A percentile compares a stretch with the other conserved stretches of the same genome.
phyloP scores from a whole-genome alignment of 2,329 filamentous ascomycete genomes.

The Trichoderma sp. region DNA sequence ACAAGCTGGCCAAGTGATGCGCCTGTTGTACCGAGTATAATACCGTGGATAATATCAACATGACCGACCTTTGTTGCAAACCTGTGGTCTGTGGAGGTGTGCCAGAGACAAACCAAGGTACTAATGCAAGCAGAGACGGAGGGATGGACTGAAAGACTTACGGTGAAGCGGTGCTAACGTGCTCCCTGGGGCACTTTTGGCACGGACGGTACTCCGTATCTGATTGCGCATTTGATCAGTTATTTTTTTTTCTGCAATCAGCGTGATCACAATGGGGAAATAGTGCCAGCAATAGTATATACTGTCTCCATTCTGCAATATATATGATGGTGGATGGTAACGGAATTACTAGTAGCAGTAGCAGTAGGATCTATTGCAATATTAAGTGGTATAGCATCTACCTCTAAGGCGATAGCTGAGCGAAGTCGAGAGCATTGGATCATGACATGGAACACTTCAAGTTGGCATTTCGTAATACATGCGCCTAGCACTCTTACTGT shows the following conservation, averaged over 20 bases:
- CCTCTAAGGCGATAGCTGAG: background rate
- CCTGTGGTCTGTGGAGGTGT: background rate
- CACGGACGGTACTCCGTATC: background rate
- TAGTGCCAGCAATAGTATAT: background rate
- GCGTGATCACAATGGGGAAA: background rate
- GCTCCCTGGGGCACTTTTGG: background rate
- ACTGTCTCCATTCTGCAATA: background rate
- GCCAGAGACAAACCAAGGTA: background rate
- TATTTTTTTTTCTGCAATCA: background rate
- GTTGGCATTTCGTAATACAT: background rate
- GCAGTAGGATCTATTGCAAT: background rate
- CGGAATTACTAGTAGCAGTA: background rate
- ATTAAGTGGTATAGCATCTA: background rate
- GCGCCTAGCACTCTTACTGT: background rate
- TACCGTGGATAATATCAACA: background rate
- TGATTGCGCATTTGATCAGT: background rate
- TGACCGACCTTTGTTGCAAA: background rate
- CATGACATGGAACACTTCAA: background rate
- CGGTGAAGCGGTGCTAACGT: constrained; percentile 4
- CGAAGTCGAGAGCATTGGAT: background rate
- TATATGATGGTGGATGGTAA: background rate
- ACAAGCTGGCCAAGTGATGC: constrained; percentile 1
- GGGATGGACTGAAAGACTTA: background rate
- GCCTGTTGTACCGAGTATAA: constrained; percentile 11
- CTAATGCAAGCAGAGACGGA: background rate